Evolutionary conservation across 257 asterid genomes (phyloP).

Genomic region (Anisodus acutangulus): DNA sequence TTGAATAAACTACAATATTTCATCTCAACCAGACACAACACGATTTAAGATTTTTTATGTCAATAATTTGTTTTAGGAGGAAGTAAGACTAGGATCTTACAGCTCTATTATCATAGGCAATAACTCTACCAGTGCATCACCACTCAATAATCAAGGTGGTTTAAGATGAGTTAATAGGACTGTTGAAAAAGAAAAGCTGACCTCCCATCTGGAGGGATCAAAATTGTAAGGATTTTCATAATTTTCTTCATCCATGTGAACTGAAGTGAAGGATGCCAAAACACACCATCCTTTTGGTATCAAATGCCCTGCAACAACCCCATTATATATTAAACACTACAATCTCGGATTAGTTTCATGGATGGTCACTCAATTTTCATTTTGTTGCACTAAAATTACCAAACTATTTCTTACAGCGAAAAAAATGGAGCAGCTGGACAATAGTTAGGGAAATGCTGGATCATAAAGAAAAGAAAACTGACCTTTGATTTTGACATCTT

Average conservation of each 20-base stretch:
- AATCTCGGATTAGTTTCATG: background rate
- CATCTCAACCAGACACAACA: no score
- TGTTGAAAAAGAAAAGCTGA: conserved; percentile 26
- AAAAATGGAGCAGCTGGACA: background rate
- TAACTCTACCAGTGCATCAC: no score
- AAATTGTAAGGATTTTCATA: conserved; percentile 80
- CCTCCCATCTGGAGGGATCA: conserved; percentile 98
- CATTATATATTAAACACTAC: background rate
- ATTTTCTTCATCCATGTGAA: conserved; percentile 81
- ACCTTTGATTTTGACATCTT: conserved; percentile 92
- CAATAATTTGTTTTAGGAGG: no score
- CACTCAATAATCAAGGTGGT: no score
- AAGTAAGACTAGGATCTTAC: no score
- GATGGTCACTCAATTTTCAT: background rate
- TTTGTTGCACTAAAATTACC: background rate
- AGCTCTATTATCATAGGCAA: no score
- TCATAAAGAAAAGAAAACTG: background rate
- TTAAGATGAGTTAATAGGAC: background rate
- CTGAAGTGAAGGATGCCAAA: conserved; percentile 79
- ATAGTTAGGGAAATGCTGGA: background rate
- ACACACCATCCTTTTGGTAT: conserved; percentile 97
- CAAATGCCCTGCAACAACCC: conserved; percentile 60
- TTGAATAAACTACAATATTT: no score
- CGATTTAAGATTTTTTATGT: no score
- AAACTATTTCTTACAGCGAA: background rate